A percentile compares a stretch with the other conserved stretches of the same genome.
phyloP scores from a whole-genome alignment of 2,329 filamentous ascomycete species.

The Bipolaris bicolor region DNA sequence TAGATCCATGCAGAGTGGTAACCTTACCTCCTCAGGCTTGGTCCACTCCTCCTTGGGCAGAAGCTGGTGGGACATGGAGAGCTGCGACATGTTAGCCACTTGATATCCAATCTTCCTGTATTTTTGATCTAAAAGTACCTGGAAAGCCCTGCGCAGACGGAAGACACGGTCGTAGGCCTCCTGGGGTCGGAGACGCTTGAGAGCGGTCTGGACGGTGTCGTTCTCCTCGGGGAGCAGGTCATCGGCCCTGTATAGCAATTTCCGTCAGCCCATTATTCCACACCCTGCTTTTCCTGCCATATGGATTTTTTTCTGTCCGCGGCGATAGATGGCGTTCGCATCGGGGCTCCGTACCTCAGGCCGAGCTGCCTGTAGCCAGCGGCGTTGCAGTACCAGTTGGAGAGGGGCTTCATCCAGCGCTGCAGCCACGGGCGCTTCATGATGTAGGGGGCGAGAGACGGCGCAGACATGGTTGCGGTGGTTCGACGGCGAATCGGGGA shows the following conservation, averaged over 20 bases:
- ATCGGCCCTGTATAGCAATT: slow-evolving; percentile 71
- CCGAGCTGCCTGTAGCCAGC: slow-evolving; percentile 93
- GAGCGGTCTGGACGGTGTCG: slow-evolving; percentile 81
- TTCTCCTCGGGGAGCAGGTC: slow-evolving; percentile 94
- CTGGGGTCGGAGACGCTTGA: slow-evolving; percentile 88
- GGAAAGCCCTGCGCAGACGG: slow-evolving; percentile 93
- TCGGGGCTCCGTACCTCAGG: slow-evolving; percentile 69
- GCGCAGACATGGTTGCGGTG: slow-evolving; percentile 67
- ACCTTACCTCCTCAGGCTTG: slow-evolving; percentile 67
- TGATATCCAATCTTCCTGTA: neutral
- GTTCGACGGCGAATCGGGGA: slow-evolving; percentile 25
- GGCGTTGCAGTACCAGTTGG: slow-evolving; percentile 87
- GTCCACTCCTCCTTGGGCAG: slow-evolving; percentile 70
- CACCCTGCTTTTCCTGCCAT: slow-evolving; percentile 3
- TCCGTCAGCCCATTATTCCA: slow-evolving; percentile 40
- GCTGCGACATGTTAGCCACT: slow-evolving; percentile 53
- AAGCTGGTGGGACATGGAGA: slow-evolving; percentile 69
- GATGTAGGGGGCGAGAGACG: slow-evolving; percentile 76
- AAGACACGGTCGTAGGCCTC: slow-evolving; percentile 96
- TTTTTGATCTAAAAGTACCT: slow-evolving; percentile 60
- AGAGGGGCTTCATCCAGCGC: slow-evolving; percentile 77
- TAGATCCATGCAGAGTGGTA: neutral
- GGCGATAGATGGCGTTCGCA: neutral
- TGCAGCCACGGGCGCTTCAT: slow-evolving; percentile 84
- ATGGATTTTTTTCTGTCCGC: neutral